A percentile compares a stretch with the other conserved stretches of the same genome.
Evolutionary conservation across 1,284 basidiomycete genomes (phyloP).

Genomic region (Irpex sp.): DNA sequence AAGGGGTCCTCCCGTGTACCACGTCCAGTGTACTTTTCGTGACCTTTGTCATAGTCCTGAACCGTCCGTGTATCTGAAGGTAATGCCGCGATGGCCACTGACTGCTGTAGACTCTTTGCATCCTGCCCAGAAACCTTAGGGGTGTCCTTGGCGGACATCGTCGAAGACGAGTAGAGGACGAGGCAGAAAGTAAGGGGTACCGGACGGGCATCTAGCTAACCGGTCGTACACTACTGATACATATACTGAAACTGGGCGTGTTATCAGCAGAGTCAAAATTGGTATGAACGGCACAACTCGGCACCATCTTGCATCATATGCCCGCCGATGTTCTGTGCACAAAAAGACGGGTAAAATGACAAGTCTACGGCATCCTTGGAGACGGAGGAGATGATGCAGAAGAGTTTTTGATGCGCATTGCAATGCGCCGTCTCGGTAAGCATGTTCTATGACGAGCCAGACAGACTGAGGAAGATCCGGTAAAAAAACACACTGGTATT

Average conservation of each 20-base stretch:
- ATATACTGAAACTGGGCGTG: not conserved
- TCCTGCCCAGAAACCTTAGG: not conserved
- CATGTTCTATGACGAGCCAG: too few species aligned
- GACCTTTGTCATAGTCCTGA: not conserved
- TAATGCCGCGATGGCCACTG: not conserved
- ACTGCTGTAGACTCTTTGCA: not conserved
- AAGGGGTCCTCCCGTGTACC: constrained; percentile 50
- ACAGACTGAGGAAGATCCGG: too few species aligned
- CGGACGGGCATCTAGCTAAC: not conserved
- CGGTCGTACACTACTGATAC: not conserved
- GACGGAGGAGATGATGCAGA: not conserved
- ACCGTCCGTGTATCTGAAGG: not conserved
- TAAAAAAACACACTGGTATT: too few species aligned
- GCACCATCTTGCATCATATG: not conserved
- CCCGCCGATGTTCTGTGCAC: not conserved
- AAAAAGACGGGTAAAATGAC: not conserved
- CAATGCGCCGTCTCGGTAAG: too few species aligned
- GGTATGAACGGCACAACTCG: not conserved
- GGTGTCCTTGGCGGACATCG: not conserved
- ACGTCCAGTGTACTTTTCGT: constrained; percentile 30
- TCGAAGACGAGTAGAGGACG: not conserved
- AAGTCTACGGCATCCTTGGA: not conserved
- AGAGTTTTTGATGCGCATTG: too few species aligned
- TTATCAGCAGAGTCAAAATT: not conserved
- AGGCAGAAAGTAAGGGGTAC: not conserved